A percentile compares a stretch with the other conserved stretches of the same genome.
Evolutionary conservation across 257 asterid species (phyloP).

Genomic region (Nicotiana tabacum): DNA sequence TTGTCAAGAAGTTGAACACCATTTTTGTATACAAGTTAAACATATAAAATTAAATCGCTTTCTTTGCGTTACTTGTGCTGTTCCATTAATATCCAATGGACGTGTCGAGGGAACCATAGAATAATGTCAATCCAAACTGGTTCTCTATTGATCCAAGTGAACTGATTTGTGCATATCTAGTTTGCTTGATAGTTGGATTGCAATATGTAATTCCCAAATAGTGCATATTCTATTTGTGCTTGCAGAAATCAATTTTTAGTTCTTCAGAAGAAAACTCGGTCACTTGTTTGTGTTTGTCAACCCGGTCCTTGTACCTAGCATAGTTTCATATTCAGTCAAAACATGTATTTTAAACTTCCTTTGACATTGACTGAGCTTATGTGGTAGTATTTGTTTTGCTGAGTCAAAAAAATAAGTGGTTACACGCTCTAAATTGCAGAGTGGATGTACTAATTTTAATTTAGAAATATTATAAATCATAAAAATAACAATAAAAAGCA

Average conservation of each 20-base stretch:
- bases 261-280: not conserved
- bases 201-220: not conserved
- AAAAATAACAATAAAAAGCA: too few species aligned
- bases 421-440: too few species aligned
- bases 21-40: not conserved
- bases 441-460: too few species aligned
- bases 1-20: not conserved
- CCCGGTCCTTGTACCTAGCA: too few species aligned
- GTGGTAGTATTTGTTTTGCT: too few species aligned
- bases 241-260: not conserved
- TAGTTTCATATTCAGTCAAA: too few species aligned
- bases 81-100: not conserved
- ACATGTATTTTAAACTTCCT: too few species aligned
- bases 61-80: slow-evolving; percentile 5
- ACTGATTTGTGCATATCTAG: not conserved
- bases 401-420: too few species aligned
- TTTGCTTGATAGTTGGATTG: not conserved
- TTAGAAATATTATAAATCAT: too few species aligned
- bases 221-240: not conserved
- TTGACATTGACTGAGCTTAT: too few species aligned
- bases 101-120: not conserved
- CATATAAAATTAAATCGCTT: not conserved
- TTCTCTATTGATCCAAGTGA: not conserved
- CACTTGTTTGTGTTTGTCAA: too few species aligned
- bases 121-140: not conserved